These are phyloP conservation scores for Cystobasidiaceae sp. DNA, from an alignment of 1,284 basidiomycete genomes.

Conservation along the genomic window DNA sequence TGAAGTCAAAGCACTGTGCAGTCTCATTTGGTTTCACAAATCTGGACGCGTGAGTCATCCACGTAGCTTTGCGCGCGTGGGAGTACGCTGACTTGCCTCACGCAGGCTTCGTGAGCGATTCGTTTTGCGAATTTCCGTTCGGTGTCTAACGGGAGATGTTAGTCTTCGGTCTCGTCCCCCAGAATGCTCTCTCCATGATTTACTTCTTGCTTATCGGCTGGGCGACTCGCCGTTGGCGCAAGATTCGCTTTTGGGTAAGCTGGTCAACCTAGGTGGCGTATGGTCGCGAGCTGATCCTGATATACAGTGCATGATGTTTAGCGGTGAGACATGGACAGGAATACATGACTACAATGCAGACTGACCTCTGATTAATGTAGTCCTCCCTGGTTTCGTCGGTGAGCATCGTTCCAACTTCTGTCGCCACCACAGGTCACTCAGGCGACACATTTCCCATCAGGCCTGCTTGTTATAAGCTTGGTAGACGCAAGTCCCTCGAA, in stretches of 20 bases:
- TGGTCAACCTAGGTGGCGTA: no score
- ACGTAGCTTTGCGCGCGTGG: not conserved
- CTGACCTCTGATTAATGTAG: not conserved
- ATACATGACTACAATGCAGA: not conserved
- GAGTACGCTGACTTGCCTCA: not conserved
- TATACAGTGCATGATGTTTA: conserved; percentile 44
- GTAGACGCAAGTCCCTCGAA: no score
- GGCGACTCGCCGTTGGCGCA: conserved; percentile 36
- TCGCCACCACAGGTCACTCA: not conserved
- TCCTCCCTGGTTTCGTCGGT: not conserved
- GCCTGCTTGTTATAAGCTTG: not conserved
- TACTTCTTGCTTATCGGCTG: conserved; percentile 44
- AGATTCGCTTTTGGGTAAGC: conserved; percentile 42
- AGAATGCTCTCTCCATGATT: conserved; percentile 39
- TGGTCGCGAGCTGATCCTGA: no score
- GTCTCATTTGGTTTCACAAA: conserved; percentile 39
- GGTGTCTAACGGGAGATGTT: not conserved
- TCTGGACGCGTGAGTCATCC: conserved; percentile 33
- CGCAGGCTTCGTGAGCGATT: not conserved
- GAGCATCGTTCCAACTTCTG: not conserved
- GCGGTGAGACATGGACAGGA: conserved; percentile 20
- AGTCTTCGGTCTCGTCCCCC: conserved; percentile 40
- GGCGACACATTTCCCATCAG: not conserved
- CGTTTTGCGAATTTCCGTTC: not conserved
- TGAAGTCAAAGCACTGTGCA: no score